phyloP scores from a whole-genome alignment of 805 yeast species.

The Saccharomycopsis sp. region DNA sequence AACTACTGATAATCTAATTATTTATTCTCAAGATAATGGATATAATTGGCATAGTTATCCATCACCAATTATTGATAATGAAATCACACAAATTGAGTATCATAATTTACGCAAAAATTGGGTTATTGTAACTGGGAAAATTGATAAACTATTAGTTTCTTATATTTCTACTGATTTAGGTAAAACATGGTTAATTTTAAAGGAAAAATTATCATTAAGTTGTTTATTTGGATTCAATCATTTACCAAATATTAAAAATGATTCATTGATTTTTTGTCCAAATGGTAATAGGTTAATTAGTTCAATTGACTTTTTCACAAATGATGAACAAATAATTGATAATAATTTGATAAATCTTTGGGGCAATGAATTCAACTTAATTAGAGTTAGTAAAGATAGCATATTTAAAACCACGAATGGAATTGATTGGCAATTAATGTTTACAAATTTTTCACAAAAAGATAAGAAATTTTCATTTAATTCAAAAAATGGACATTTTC shows the following conservation, averaged over 20 bases:
- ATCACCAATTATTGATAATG: background rate
- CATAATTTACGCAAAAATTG: conserved; percentile 2
- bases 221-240: conserved; percentile 8
- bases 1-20: conserved; percentile 25
- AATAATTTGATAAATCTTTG: too few species aligned
- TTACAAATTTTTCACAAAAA: too few species aligned
- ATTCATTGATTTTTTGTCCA: conserved; percentile 8
- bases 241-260: background rate
- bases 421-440: too few species aligned
- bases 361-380: too few species aligned
- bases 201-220: conserved; percentile 5
- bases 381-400: too few species aligned
- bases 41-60: conserved; percentile 30
- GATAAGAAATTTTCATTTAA: too few species aligned
- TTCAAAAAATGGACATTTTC: too few species aligned
- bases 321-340: too few species aligned
- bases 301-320: too few species aligned
- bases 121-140: conserved; percentile 13
- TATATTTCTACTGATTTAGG: conserved; percentile 16
- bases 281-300: too few species aligned
- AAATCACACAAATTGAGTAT: background rate
- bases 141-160: conserved; percentile 2
- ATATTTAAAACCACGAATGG: too few species aligned
- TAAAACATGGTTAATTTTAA: conserved; percentile 10
- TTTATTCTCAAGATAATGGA: conserved; percentile 65